Base-by-base conservation (phyloP, 148 eudicot genomes). In the Chenopodium suecicum region DNA sequence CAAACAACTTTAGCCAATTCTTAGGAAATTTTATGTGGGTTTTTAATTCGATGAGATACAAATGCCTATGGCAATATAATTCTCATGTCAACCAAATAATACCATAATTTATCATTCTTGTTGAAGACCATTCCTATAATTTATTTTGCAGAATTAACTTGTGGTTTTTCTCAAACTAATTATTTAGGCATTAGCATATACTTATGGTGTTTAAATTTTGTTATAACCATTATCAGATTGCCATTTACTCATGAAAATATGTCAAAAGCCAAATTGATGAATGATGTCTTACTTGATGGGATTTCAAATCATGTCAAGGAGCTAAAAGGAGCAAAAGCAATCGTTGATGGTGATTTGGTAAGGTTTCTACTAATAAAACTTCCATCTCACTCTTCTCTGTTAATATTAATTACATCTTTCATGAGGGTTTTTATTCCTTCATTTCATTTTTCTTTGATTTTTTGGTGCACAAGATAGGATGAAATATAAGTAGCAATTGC, bases 341-440 rank as follows among this genome's bases (percentile, higher is more conserved):
- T 96, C 76, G 80, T 96, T 80, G 89, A 96, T 84, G 98, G 95
- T 64, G 82, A 87, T 56, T 84, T 96, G 98, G 99, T 94, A 91
- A 83, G 88, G 22, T 68, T 66, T 52, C 17, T 22, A 52, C 48
- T 44, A 80, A 64, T 29, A n/a, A 27, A 70, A 69, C 54, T 73
- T 68, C 27, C 27, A 31, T 77, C 73, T 73, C 54, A 44, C 29
- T 47, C 76, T 47, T 48, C 32, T 31, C 29, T 16, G 12, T 66
- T 6, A 41, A 70, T 47, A 29, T 58, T 56, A 41, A 67, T 69
- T 79, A 70, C 52, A 44, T 78, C 44, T 5, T 7, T 14, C 10
- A 58, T 58, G 44, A 20, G 25, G 48, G 27, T 37, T 0, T 47
- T 78, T 71, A 7, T 67, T 17, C 3, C 1, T 19, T 10, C 50